Base-by-base conservation (phyloP, 2,329 filamentous ascomycete genomes). In the Fusarium sp. region DNA sequence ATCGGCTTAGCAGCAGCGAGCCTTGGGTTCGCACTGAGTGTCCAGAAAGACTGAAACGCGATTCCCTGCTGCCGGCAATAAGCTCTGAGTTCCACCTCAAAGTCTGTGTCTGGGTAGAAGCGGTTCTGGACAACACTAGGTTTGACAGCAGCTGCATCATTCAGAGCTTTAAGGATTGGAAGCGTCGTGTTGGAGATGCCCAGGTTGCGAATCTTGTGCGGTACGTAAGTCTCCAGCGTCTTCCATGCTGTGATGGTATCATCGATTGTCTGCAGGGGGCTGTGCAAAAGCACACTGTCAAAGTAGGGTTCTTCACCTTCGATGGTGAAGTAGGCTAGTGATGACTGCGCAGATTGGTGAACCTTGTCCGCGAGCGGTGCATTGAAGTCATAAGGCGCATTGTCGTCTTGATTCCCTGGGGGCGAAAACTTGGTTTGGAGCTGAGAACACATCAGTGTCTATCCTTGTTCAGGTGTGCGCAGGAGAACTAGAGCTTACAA, bases 401-500 rank as follows among this genome's bases (percentile, higher is more conserved):
- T 74, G 2, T 77, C 77, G 68, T 88, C 84, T 72, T 93, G 90
- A 21, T 85, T 87, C 14, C 75, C 74, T 5, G 85, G 73, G 0
- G 88, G 82, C 1, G 89, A 92, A 77, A 89, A 95, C 73, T 94
- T 95, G n/a, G 91, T 93, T 82, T 96, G 91, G 39, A 93, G 80
- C 85, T 89, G 53, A 21, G 2, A 17, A 10, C 25, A 9, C 3
- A 31, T 63, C 8, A 57, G 41, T 42, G 14, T 9, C 27, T 10
- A 15, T 11, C 1, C 10, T 43, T 13, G 17, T 9, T 3, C 19
- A 13, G n/a, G n/a, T 4, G 15, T 13, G 37, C 32, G 14, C 3
- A 14, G 21, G 17, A 6, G 19, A 8, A n/a, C 4, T 2, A 25
- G 9, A 35, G 68, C 82, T 68, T 70, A 91, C 85, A 71, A 88